Base-by-base conservation (phyloP, 345 rosid species). In the Eucalyptus pumila region DNA sequence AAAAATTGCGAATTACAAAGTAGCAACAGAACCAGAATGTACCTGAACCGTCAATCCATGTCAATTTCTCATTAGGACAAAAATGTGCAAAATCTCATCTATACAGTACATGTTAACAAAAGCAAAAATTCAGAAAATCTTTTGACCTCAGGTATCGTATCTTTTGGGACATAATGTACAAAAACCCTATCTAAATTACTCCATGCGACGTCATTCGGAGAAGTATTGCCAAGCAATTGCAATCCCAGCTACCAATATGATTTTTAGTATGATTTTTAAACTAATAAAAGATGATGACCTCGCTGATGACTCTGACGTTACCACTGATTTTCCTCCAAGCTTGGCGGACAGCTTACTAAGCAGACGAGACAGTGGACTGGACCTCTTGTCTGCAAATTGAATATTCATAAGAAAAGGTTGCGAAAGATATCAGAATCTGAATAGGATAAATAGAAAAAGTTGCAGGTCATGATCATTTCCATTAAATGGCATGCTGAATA, bases 171-270 rank as follows among this genome's bases (percentile, higher is more conserved):
- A 62, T 90, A 89, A 88, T 69, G 86, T 89, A 92, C 90, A 89
- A 90, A 80, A 56, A 32, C 47, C 58, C 88, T 17, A 89, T 40
- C 87, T 87, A 47, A 37, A 87, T 16, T 24, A 60, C 14, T 62
- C 62, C 15, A 37, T 17, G 32, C 37, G n/a, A 42, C n/a, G 81
- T 90, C 90, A 93, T 50, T 89, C 87, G 51, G 85, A 93, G 90
- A 91, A 94, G 89, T 93, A 93, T 88, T 95, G 97, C 98, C 96
- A 98, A 50, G 90, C 93, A n/a, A 95, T 89, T 11, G 97, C 99
- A 86, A 94, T 88, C 56, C 90, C 93, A 69, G 94, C 98, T 50
- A 94, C 96, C 80, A 96, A 86, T 51, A 94, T 56, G 86, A 97
- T 89, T 91, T 94, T 96, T 16, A 95, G 52, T 76, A 94, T 12